Evolutionary conservation across 2,329 filamentous ascomycete species (phyloP).

Genomic region (Phialemonium atrogriseum): DNA sequence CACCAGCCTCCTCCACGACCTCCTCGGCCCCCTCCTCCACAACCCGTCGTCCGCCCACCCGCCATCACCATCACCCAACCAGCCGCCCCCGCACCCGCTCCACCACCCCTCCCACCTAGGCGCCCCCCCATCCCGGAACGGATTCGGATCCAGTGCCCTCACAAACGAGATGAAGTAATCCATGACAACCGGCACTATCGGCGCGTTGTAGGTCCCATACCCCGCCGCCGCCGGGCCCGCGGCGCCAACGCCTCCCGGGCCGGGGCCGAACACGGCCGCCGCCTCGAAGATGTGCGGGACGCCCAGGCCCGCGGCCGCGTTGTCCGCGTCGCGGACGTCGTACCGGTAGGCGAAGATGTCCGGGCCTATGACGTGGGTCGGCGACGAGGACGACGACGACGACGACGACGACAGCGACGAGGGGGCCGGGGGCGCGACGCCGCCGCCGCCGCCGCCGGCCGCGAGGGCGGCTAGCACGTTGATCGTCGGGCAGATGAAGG

Average conservation of each 20-base stretch:
- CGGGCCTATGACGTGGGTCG: conserved; percentile 4
- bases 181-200: conserved; percentile 37
- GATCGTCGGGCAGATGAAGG: conserved; percentile 34
- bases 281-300: conserved; percentile 40
- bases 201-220: conserved; percentile 35
- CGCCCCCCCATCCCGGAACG: conserved; percentile 19
- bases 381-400: conserved; percentile 6
- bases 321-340: conserved; percentile 33
- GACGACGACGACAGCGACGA: too few relatives aligned
- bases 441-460: too few relatives aligned
- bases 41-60: conserved; percentile 13
- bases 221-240: conserved; percentile 22
- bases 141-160: conserved; percentile 34
- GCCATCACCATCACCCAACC: too few relatives aligned
- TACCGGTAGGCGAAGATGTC: conserved; percentile 39
- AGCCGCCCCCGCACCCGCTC: too few relatives aligned
- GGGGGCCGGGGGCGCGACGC: too few relatives aligned
- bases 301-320: conserved; percentile 29
- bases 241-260: too few relatives aligned
- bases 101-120: conserved; percentile 36
- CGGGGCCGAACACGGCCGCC: conserved; percentile 40
- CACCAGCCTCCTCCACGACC: conserved; percentile 23
- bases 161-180: conserved; percentile 43
- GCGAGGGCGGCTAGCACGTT: conserved; percentile 27
- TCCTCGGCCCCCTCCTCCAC: conserved; percentile 25